Conservation (phyloP, 805 yeast species). For the Starmerella vitae region DNA sequence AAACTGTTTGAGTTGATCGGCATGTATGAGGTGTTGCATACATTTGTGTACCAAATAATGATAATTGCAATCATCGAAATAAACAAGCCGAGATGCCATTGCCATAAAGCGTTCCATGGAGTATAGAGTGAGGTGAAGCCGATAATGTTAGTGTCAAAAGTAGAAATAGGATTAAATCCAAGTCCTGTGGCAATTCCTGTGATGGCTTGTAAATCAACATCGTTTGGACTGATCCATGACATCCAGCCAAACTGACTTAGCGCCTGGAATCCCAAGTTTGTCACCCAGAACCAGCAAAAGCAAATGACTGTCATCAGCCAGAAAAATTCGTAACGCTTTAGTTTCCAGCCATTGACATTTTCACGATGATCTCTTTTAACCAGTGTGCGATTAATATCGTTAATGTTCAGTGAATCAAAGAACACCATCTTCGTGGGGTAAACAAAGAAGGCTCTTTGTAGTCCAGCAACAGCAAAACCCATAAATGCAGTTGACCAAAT, state of each 20-base stretch:
- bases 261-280: conserved; percentile 49
- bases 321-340: conserved; percentile 40
- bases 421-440: conserved; percentile 38
- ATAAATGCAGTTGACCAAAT: conserved; percentile 44
- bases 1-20: conserved; percentile 37
- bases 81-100: conserved; percentile 36
- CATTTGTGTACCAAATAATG: conserved; percentile 32
- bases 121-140: conserved; percentile 28
- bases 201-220: conserved; percentile 44
- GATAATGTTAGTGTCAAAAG: conserved; percentile 37
- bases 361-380: conserved; percentile 32
- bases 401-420: conserved; percentile 29
- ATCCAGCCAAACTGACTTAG: conserved; percentile 50
- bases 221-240: conserved; percentile 41
- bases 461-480: conserved; percentile 55
- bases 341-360: conserved; percentile 44
- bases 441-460: conserved; percentile 44
- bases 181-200: conserved; percentile 39
- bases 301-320: conserved; percentile 29
- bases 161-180: conserved; percentile 38
- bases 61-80: conserved; percentile 35
- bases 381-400: conserved; percentile 38
- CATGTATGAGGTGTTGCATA: conserved; percentile 30
- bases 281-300: conserved; percentile 51
- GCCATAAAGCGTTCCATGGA: conserved; percentile 28